phyloP scores from a whole-genome alignment of 1,139 yeast species.

The Zygoascus hellenicus region DNA sequence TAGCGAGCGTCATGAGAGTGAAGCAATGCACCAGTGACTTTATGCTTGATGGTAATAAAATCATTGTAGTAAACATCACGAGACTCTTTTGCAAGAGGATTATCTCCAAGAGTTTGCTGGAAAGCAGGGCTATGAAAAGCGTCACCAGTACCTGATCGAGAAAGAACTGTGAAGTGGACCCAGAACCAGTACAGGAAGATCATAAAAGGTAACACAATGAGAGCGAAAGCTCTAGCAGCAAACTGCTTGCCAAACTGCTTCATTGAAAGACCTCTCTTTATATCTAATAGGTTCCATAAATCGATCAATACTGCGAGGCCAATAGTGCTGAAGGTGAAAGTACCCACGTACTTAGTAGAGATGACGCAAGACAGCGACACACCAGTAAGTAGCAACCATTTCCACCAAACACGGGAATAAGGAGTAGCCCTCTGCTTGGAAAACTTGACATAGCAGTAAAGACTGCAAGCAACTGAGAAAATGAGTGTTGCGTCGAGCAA shows the following conservation, averaged over 20 bases:
- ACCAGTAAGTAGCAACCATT: slow-evolving; percentile 81
- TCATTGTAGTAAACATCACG: slow-evolving; percentile 72
- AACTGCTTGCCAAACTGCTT: slow-evolving; percentile 61
- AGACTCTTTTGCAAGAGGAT: slow-evolving; percentile 60
- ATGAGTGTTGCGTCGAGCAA: slow-evolving; percentile 85
- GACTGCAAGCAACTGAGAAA: slow-evolving; percentile 71
- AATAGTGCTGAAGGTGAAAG: slow-evolving; percentile 78
- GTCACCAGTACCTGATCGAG: slow-evolving; percentile 93
- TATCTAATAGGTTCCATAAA: slow-evolving; percentile 79
- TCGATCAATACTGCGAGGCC: slow-evolving; percentile 84
- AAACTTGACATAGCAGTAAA: slow-evolving; percentile 74
- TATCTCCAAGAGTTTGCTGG: slow-evolving; percentile 86
- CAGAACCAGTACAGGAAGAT: slow-evolving; percentile 91
- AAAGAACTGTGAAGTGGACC: slow-evolving; percentile 76
- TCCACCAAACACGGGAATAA: slow-evolving; percentile 73
- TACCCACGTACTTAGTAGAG: slow-evolving; percentile 91
- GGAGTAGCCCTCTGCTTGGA: slow-evolving; percentile 65
- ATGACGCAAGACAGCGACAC: slow-evolving; percentile 82
- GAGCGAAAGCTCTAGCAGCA: slow-evolving; percentile 63
- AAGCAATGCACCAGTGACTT: slow-evolving; percentile 64
- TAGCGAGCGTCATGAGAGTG: slow-evolving; percentile 74
- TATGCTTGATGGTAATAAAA: slow-evolving; percentile 67
- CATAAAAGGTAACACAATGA: slow-evolving; percentile 73
- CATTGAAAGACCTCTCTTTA: slow-evolving; percentile 60
- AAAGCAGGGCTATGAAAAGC: slow-evolving; percentile 87